Conservation (phyloP, 192 early-diverging fungal genomes). For the Piromyces sp. region DNA sequence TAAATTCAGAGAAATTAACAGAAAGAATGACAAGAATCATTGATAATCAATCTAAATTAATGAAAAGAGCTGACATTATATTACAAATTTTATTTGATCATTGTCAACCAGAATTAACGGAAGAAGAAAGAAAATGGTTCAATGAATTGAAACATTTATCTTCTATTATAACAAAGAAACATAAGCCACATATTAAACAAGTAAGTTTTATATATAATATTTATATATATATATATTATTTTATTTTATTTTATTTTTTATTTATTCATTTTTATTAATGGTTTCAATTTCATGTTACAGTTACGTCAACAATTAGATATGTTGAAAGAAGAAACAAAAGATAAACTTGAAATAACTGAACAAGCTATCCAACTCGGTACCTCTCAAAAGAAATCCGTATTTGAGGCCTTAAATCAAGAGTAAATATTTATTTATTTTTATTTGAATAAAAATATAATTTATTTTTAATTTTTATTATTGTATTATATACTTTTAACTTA, state of each 20-base stretch:
- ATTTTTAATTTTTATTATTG: no score
- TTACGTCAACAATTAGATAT: neutral
- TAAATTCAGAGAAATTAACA: neutral
- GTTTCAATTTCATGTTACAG: no score
- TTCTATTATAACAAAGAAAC: neutral
- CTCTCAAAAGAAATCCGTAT: neutral
- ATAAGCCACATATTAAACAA: neutral
- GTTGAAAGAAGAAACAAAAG: neutral
- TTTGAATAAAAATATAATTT: no score
- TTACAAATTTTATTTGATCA: constrained; percentile 41
- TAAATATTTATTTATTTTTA: no score
- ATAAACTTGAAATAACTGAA: neutral
- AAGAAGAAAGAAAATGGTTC: constrained; percentile 33
- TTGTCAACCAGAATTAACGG: constrained; percentile 38
- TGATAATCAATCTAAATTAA: constrained; percentile 4
- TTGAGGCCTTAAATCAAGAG: neutral
- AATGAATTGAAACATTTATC: constrained; percentile 10
- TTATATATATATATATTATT: neutral
- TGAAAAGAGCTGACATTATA: constrained; percentile 31
- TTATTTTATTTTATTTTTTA: no score
- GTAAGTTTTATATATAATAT: neutral
- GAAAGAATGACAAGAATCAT: neutral
- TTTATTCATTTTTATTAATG: no score
- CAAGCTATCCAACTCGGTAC: neutral
- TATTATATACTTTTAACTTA: no score